Conservation (phyloP, 1,139 yeast species). For the Diutina rugosa region DNA sequence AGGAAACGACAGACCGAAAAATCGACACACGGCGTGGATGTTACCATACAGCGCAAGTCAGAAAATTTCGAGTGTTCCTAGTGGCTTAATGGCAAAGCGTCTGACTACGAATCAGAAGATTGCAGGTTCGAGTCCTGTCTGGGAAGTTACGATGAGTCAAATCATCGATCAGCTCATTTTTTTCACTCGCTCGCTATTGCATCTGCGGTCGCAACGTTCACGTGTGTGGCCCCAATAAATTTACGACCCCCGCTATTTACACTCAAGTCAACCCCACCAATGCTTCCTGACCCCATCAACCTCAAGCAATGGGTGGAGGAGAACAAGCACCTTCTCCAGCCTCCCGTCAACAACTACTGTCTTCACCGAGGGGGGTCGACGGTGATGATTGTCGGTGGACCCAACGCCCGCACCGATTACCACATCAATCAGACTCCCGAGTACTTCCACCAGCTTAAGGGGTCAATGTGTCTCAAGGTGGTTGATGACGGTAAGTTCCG, state of each 20-base stretch:
- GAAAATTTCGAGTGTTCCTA: background rate
- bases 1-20: too few species aligned
- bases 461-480: slow-evolving; percentile 72
- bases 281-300: slow-evolving; percentile 64
- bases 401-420: slow-evolving; percentile 86
- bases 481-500: slow-evolving; percentile 73
- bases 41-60: background rate
- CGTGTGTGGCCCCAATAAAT: background rate
- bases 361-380: slow-evolving; percentile 88
- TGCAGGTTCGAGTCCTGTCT: slow-evolving; percentile 3
- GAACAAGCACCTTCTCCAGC: slow-evolving; percentile 62
- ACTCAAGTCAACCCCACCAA: slow-evolving; percentile 9
- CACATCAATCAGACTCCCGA: slow-evolving; percentile 93
- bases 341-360: slow-evolving; percentile 74
- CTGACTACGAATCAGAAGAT: slow-evolving; percentile 3
- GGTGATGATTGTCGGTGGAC: slow-evolving; percentile 92
- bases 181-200: background rate
- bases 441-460: slow-evolving; percentile 81
- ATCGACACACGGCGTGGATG: background rate
- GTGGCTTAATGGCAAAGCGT: slow-evolving; percentile 3
- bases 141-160: background rate
- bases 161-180: background rate
- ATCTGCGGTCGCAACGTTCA: background rate
- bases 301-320: slow-evolving; percentile 72
- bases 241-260: background rate